Conservation (phyloP, 2,329 filamentous ascomycete genomes). For the Emergomyces africanus region DNA sequence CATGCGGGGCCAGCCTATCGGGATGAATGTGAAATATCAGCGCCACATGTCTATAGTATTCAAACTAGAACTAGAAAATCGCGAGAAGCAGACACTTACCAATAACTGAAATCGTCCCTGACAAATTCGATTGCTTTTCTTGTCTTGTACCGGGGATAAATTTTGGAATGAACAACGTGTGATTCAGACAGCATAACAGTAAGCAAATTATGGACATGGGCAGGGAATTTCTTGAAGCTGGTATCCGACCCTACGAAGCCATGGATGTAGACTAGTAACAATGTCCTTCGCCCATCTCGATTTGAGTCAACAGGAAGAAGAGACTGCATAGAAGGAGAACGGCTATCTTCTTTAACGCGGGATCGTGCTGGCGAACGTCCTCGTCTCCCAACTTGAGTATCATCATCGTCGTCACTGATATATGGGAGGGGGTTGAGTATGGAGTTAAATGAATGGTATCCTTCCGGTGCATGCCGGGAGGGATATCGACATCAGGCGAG, state of each 20-base stretch:
- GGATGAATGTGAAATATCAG: not conserved
- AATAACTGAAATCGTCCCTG: constrained; percentile 68
- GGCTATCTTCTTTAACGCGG: constrained; percentile 8
- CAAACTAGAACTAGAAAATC: not conserved
- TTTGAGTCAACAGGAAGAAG: constrained; percentile 19
- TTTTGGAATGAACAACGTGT: constrained; percentile 75
- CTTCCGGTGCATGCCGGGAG: not conserved
- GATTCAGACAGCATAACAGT: constrained; percentile 53
- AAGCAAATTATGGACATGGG: constrained; percentile 68
- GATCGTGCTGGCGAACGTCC: not conserved
- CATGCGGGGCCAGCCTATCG: constrained; percentile 58
- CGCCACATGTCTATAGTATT: not conserved
- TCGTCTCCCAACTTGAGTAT: not conserved
- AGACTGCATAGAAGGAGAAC: constrained; percentile 19
- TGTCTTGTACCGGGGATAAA: constrained; percentile 31
- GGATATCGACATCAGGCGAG: not conserved
- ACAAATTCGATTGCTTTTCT: constrained; percentile 46
- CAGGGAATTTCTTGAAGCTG: constrained; percentile 77
- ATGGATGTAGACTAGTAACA: constrained; percentile 76
- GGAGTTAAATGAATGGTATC: constrained; percentile 4
- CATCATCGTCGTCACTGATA: not conserved
- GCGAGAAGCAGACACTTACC: constrained; percentile 33
- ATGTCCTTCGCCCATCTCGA: constrained; percentile 27
- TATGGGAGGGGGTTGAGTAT: not conserved
- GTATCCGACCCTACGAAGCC: constrained; percentile 83